Conservation (phyloP, 2,329 filamentous ascomycete genomes). For the Lecanicillium sp. region DNA sequence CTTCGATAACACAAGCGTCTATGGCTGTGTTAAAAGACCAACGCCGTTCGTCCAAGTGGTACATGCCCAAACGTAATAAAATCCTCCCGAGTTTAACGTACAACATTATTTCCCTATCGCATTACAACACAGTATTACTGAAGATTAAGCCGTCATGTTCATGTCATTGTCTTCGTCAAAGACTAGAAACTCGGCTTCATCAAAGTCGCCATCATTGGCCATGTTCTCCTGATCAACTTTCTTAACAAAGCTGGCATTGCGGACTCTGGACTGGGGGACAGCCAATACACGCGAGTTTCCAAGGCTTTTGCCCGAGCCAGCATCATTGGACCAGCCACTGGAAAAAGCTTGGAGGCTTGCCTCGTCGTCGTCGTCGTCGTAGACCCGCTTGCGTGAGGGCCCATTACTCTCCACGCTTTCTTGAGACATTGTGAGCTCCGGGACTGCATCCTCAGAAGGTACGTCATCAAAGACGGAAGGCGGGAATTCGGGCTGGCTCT, state of each 20-base stretch:
- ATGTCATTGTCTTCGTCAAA: conserved; percentile 33
- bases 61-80: not conserved
- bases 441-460: conserved; percentile 30
- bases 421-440: conserved; percentile 46
- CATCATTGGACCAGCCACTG: conserved; percentile 25
- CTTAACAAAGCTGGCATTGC: conserved; percentile 16
- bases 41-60: too few species aligned
- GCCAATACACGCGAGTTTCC: conserved; percentile 38
- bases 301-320: conserved; percentile 28
- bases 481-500: conserved; percentile 42
- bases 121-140: not conserved
- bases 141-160: conserved; percentile 16
- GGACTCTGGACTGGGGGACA: conserved; percentile 29
- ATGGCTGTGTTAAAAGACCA: too few species aligned
- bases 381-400: conserved; percentile 38
- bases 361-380: conserved; percentile 31
- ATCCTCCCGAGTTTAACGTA: conserved; percentile 1
- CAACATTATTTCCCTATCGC: conserved; percentile 1
- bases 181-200: conserved; percentile 59
- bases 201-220: conserved; percentile 48
- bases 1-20: too few species aligned
- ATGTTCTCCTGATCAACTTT: conserved; percentile 38
- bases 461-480: conserved; percentile 16
- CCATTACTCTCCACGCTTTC: conserved; percentile 36
- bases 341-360: conserved; percentile 17